Evolutionary conservation across 345 rosid genomes (phyloP).

Genomic region (Capsella bursapastoris): DNA sequence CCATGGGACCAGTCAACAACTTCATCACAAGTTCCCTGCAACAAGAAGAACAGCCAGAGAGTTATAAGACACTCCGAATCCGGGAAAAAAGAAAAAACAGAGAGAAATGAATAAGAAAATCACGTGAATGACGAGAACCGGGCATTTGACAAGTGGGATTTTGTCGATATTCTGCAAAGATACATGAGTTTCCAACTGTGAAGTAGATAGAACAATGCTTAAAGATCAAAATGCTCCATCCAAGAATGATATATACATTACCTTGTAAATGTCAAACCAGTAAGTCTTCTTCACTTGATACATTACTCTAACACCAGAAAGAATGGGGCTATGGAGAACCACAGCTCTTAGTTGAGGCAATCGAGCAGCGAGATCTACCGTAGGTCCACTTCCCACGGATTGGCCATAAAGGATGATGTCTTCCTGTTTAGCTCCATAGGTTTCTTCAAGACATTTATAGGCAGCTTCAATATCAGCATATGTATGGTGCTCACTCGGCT

Average conservation of each 20-base stretch:
- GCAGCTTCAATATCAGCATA: conserved; percentile 97
- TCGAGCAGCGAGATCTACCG: conserved; percentile 86
- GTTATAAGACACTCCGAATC: background rate
- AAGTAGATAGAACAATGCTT: background rate
- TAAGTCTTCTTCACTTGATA: conserved; percentile 94
- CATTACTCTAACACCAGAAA: conserved; percentile 97
- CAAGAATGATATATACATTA: conserved; percentile 35
- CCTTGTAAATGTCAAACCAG: conserved; percentile 99
- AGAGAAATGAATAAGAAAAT: conserved; percentile 43
- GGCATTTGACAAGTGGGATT: conserved; percentile 89
- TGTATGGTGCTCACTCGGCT: conserved; percentile 99
- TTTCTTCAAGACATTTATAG: conserved; percentile 92
- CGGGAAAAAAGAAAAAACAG: background rate
- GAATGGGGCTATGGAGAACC: conserved; percentile 95
- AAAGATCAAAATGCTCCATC: background rate
- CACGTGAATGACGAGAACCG: conserved; percentile 94
- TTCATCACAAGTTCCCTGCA: conserved; percentile 94
- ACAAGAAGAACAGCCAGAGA: conserved; percentile 9
- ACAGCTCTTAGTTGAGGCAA: conserved; percentile 81
- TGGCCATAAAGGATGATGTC: conserved; percentile 94
- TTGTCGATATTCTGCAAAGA: conserved; percentile 90
- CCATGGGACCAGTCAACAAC: conserved; percentile 97
- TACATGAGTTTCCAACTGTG: conserved; percentile 3
- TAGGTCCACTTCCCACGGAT: conserved; percentile 99
- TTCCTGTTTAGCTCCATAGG: conserved; percentile 85